A percentile compares a stretch with the other conserved stretches of the same genome.
Evolutionary conservation across 2,329 filamentous ascomycete species (phyloP).

Genomic region (Drechslera avenae): DNA sequence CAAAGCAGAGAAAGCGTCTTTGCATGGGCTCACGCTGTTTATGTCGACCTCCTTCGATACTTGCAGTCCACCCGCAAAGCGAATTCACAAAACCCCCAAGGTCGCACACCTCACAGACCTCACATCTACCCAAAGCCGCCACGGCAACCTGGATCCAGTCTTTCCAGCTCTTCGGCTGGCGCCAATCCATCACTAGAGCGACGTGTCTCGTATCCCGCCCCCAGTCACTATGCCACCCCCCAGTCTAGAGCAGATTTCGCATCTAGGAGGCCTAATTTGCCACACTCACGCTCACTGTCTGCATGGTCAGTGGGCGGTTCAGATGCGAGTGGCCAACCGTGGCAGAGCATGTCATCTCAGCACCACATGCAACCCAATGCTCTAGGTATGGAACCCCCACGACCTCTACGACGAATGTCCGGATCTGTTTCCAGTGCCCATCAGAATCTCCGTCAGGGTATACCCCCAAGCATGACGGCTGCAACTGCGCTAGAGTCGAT

Average conservation of each 20-base stretch:
- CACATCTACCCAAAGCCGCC: slow-evolving; percentile 67
- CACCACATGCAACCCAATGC: slow-evolving; percentile 27
- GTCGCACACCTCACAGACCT: slow-evolving; percentile 56
- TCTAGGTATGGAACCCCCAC: slow-evolving; percentile 34
- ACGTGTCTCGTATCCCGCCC: slow-evolving; percentile 36
- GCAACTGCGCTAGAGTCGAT: slow-evolving; percentile 47
- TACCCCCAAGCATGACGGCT: slow-evolving; percentile 44
- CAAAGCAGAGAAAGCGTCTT: slow-evolving; percentile 53
- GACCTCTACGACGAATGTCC: slow-evolving; percentile 42
- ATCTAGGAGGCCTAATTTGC: slow-evolving; percentile 26
- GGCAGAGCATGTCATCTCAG: slow-evolving; percentile 34
- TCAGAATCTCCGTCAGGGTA: slow-evolving; percentile 33
- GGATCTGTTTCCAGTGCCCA: slow-evolving; percentile 39
- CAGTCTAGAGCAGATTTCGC: slow-evolving; percentile 27
- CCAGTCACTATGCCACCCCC: slow-evolving; percentile 25
- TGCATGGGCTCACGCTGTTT: slow-evolving; percentile 54
- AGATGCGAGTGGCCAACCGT: slow-evolving; percentile 28
- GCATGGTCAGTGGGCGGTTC: slow-evolving; percentile 30
- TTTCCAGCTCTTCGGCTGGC: slow-evolving; percentile 44
- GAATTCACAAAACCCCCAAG: slow-evolving; percentile 49
- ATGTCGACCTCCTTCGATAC: slow-evolving; percentile 55
- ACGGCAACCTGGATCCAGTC: slow-evolving; percentile 59
- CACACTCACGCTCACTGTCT: slow-evolving; percentile 40
- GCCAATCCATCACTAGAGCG: slow-evolving; percentile 43
- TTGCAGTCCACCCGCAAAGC: slow-evolving; percentile 53